Evolutionary conservation across 768 basidiomycete species (phyloP).

Genomic region (Podaxis rugospora): DNA sequence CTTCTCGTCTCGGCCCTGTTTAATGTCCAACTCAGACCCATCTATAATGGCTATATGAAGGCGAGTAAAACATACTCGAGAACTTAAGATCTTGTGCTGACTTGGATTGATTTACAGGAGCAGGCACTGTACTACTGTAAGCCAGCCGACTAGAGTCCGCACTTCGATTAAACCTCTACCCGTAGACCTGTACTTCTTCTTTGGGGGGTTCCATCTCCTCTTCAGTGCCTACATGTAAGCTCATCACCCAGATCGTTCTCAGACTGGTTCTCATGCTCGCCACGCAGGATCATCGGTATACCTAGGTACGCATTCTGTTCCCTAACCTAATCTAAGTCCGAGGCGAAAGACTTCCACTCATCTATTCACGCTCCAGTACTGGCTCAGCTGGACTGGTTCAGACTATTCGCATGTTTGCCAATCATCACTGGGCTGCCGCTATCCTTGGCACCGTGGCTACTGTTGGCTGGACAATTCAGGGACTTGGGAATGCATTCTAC

Average conservation of each 20-base stretch:
- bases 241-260: conserved; percentile 18
- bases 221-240: conserved; percentile 90
- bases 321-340: conserved; percentile 22
- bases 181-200: conserved; percentile 93
- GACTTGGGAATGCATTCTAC: conserved; percentile 74
- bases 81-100: conserved; percentile 16
- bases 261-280: conserved; percentile 25
- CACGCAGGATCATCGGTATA: conserved; percentile 85
- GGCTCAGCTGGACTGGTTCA: conserved; percentile 95
- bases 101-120: conserved; percentile 48
- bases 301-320: conserved; percentile 51
- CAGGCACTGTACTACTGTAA: conserved; percentile 92
- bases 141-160: conserved; percentile 27
- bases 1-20: conserved; percentile 11
- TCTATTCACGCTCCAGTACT: conserved; percentile 47
- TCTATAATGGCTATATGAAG: conserved; percentile 98
- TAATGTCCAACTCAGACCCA: conserved; percentile 53
- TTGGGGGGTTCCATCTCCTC: conserved; percentile 90
- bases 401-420: conserved; percentile 76
- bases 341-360: conserved; percentile 24
- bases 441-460: conserved; percentile 79
- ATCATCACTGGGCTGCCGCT: conserved; percentile 72
- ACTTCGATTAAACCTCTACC: conserved; percentile 23
- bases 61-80: conserved; percentile 34
- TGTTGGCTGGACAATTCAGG: conserved; percentile 85